Percentiles rank a stretch among this genome's conserved stretches.
Conservation (phyloP, 2,329 filamentous ascomycete species). For the Neonectria sp. region DNA sequence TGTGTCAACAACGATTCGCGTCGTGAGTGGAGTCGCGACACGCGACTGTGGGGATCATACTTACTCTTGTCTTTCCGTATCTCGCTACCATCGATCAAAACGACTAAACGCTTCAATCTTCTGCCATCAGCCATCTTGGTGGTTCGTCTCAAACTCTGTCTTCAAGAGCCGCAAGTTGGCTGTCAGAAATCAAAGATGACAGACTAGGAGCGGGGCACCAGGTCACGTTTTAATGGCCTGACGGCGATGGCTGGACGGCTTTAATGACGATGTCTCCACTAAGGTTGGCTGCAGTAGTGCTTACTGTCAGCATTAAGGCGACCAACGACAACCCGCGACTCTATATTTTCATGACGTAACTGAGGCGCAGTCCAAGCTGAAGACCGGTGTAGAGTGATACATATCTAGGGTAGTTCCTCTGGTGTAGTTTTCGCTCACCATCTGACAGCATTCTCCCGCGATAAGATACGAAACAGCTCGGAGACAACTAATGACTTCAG, state of each 20-base stretch:
- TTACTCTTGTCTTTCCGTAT: slow-evolving; percentile 31
- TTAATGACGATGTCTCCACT: background rate
- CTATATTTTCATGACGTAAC: background rate
- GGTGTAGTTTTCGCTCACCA: no score
- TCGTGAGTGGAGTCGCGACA: background rate
- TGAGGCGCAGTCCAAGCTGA: background rate
- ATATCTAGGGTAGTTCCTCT: no score
- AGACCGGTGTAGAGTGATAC: no score
- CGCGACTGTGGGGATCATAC: no score
- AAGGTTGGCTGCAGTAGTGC: background rate
- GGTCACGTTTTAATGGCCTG: background rate
- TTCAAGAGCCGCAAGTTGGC: background rate
- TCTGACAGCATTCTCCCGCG: no score
- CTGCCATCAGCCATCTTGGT: slow-evolving; percentile 36
- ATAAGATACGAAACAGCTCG: no score
- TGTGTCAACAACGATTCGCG: slow-evolving; percentile 18
- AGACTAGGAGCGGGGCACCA: background rate
- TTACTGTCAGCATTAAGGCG: background rate
- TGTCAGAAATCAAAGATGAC: background rate
- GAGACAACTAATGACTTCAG: no score
- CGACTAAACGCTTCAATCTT: slow-evolving; percentile 36
- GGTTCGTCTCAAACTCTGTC: background rate
- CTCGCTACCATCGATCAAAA: slow-evolving; percentile 42
- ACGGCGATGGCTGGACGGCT: background rate
- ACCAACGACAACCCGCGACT: no score